Conservation (phyloP, 1,284 basidiomycete species). For the Puccinia polysora region DNA sequence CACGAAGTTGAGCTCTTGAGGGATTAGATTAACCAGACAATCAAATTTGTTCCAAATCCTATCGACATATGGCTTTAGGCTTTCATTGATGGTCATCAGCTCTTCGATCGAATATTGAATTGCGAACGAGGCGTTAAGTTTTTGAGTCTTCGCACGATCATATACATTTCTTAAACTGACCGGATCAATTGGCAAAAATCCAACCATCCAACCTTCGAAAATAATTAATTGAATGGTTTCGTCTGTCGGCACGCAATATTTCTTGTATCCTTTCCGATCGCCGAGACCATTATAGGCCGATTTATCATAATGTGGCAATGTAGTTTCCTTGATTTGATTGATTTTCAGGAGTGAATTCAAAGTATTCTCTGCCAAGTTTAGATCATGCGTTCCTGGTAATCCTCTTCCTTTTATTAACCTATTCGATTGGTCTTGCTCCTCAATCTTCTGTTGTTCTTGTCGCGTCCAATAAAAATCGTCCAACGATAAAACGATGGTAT, state of each 20-base stretch:
- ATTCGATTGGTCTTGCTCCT: conserved; percentile 48
- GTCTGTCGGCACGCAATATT: background rate
- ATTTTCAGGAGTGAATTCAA: conserved; percentile 18
- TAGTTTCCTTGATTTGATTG: background rate
- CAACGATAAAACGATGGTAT: conserved; percentile 11
- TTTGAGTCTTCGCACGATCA: background rate
- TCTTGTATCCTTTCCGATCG: conserved; percentile 10
- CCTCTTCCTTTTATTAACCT: conserved; percentile 52
- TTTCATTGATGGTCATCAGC: conserved; percentile 18
- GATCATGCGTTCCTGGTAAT: conserved; percentile 53
- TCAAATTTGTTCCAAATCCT: conserved; percentile 18
- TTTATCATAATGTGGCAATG: conserved; percentile 35
- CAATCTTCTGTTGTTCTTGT: conserved; percentile 4
- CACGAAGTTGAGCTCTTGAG: conserved; percentile 25
- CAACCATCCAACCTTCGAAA: conserved; percentile 43
- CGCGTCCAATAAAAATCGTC: conserved; percentile 39
- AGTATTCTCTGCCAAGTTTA: conserved; percentile 21
- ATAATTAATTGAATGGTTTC: conserved; percentile 10
- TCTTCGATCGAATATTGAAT: conserved; percentile 13
- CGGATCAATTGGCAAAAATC: conserved; percentile 12
- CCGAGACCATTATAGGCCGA: conserved; percentile 20
- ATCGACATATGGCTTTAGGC: conserved; percentile 1
- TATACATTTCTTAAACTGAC: background rate
- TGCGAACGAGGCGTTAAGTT: background rate
- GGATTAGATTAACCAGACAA: conserved; percentile 20